These are phyloP conservation scores for Dioszegia crocea DNA, from an alignment of 768 basidiomycete species.

Conservation along the genomic window DNA sequence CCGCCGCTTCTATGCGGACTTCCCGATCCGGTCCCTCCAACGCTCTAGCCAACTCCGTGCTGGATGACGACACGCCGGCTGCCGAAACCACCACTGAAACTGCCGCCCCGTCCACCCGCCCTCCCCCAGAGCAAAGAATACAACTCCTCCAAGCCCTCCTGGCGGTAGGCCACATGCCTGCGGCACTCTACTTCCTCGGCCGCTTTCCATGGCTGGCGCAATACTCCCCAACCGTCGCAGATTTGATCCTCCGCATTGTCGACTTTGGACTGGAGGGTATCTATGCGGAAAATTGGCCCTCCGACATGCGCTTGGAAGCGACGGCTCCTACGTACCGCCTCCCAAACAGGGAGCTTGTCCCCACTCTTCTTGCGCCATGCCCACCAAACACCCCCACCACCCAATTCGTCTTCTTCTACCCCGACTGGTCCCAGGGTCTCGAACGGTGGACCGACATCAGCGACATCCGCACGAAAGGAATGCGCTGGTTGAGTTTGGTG, in stretches of 20 bases:
- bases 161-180: constrained; percentile 74
- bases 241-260: constrained; percentile 67
- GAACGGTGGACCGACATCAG: constrained; percentile 63
- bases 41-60: constrained; percentile 48
- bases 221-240: constrained; percentile 75
- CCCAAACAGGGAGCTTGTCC: constrained; percentile 54
- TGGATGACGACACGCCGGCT: constrained; percentile 53
- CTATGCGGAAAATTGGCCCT: constrained; percentile 4
- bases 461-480: constrained; percentile 70
- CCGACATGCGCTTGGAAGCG: constrained; percentile 14
- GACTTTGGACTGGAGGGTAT: background rate
- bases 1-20: constrained; percentile 54
- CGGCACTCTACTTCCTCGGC: constrained; percentile 71
- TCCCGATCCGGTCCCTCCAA: constrained; percentile 32
- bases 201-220: constrained; percentile 82
- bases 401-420: constrained; percentile 89
- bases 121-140: constrained; percentile 64
- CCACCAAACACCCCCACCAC: constrained; percentile 70
- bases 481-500: constrained; percentile 73
- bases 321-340: constrained; percentile 7
- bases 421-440: constrained; percentile 70
- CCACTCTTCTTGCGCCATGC: constrained; percentile 74
- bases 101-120: constrained; percentile 49
- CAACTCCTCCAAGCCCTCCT: constrained; percentile 75
- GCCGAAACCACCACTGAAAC: constrained; percentile 46